Percentiles rank a stretch among this genome's conserved stretches.
phyloP scores from a whole-genome alignment of 441 rosid species.

The Codiaeum variegatum region DNA sequence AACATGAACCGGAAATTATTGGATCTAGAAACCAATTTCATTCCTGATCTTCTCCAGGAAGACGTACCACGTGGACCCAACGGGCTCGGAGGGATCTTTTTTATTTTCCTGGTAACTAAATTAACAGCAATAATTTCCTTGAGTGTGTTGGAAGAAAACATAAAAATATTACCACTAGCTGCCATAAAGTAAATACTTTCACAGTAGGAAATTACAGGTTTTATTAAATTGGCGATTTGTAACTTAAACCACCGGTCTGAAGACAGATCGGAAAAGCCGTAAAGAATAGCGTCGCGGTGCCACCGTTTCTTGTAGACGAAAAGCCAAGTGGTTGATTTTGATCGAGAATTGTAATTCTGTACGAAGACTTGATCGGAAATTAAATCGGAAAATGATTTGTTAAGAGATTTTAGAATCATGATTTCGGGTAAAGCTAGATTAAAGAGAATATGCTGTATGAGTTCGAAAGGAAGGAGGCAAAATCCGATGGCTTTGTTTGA shows the following conservation, averaged over 20 bases:
- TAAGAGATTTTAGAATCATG: slow-evolving; percentile 47
- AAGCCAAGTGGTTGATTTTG: slow-evolving; percentile 54
- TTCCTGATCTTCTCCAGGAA: slow-evolving; percentile 75
- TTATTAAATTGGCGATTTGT: slow-evolving; percentile 37
- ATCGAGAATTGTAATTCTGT: slow-evolving; percentile 40
- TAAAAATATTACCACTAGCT: slow-evolving; percentile 45
- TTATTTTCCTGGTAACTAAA: slow-evolving; percentile 37
- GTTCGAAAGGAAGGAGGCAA: slow-evolving; percentile 72
- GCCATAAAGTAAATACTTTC: slow-evolving; percentile 56
- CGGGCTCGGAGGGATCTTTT: slow-evolving; percentile 57
- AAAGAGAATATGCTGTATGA: slow-evolving; percentile 59
- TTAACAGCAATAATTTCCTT: slow-evolving; percentile 55
- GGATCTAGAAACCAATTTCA: slow-evolving; percentile 49
- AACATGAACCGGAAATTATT: slow-evolving; percentile 55
- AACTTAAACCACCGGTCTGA: slow-evolving; percentile 59
- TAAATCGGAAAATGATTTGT: slow-evolving; percentile 34
- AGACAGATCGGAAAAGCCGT: slow-evolving; percentile 44
- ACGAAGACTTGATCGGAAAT: slow-evolving; percentile 53
- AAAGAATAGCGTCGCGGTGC: slow-evolving; percentile 49
- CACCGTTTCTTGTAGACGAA: slow-evolving; percentile 67
- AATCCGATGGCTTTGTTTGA: slow-evolving; percentile 43
- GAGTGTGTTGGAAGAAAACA: slow-evolving; percentile 53
- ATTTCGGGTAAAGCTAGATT: slow-evolving; percentile 60
- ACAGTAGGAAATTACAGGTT: slow-evolving; percentile 33
- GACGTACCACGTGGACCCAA: slow-evolving; percentile 81